phyloP scores from a whole-genome alignment of 257 asterid genomes.

The Solanum corneliomulleri region DNA sequence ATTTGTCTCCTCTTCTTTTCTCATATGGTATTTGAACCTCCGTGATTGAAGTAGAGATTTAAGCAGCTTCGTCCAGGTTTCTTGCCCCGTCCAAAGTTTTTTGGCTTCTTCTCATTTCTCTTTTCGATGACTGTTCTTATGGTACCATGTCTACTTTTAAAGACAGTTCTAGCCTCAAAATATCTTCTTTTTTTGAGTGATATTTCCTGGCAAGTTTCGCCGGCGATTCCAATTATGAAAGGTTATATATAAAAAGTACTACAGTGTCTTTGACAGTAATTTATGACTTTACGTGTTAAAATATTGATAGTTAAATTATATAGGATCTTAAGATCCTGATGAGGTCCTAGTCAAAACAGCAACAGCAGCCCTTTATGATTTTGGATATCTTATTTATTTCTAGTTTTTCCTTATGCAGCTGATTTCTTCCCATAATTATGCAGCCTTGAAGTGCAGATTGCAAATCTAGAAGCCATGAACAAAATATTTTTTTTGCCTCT shows the following conservation, averaged over 20 bases:
- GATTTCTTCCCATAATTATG: neutral
- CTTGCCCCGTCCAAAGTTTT: neutral
- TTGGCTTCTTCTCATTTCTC: neutral
- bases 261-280: neutral
- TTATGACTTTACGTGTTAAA: neutral
- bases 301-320: neutral
- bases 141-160: neutral
- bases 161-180: neutral
- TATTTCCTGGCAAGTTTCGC: neutral
- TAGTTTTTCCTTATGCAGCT: neutral
- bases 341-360: neutral
- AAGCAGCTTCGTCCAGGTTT: neutral
- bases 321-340: neutral
- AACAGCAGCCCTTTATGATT: neutral
- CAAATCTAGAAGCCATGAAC: neutral
- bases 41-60: neutral
- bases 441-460: neutral
- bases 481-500: neutral
- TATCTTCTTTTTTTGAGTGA: neutral
- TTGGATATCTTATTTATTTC: neutral
- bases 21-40: neutral
- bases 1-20: neutral
- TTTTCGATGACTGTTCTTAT: neutral
- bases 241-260: neutral
- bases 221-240: neutral